These are phyloP conservation scores for Trichocladium antarcticum DNA, from an alignment of 495 filamentous ascomycete species.

Conservation along the genomic window DNA sequence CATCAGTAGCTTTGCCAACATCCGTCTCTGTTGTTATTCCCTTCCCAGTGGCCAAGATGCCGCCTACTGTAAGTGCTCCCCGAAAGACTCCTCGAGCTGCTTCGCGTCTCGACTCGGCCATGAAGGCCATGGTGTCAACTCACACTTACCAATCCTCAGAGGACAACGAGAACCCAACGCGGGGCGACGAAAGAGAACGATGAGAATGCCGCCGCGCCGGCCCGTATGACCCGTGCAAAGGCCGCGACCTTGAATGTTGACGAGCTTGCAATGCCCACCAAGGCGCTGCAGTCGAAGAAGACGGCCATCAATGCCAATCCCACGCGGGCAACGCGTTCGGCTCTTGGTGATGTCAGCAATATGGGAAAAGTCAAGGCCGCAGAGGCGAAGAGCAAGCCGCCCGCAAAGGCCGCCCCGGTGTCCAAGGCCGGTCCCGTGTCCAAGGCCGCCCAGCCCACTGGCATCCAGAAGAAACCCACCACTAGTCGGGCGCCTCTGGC, in stretches of 20 bases:
- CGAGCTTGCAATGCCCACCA: slow-evolving; percentile 43
- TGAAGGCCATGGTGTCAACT: background rate
- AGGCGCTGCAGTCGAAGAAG: slow-evolving; percentile 69
- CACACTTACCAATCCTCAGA: background rate
- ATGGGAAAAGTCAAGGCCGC: slow-evolving; percentile 61
- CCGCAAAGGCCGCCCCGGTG: slow-evolving; percentile 51
- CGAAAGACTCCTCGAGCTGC: background rate
- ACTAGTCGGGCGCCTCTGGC: slow-evolving; percentile 50
- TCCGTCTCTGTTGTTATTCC: slow-evolving; percentile 8
- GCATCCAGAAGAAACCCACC: slow-evolving; percentile 67
- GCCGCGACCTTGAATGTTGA: slow-evolving; percentile 55
- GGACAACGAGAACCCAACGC: slow-evolving; percentile 34
- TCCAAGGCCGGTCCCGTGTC: slow-evolving; percentile 68
- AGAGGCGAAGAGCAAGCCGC: slow-evolving; percentile 67
- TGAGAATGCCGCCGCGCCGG: slow-evolving; percentile 61
- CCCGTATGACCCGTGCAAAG: slow-evolving; percentile 87
- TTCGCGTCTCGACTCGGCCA: slow-evolving; percentile 4
- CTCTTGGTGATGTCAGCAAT: slow-evolving; percentile 91
- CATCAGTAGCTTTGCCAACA: slow-evolving; percentile 11
- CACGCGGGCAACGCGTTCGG: slow-evolving; percentile 56
- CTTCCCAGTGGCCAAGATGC: slow-evolving; percentile 31
- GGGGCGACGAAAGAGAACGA: slow-evolving; percentile 83
- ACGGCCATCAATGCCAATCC: slow-evolving; percentile 41
- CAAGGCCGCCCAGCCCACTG: slow-evolving; percentile 63
- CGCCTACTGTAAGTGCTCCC: slow-evolving; percentile 38